Base-by-base conservation (phyloP, 345 rosid species). In the Ricinus communis region DNA sequence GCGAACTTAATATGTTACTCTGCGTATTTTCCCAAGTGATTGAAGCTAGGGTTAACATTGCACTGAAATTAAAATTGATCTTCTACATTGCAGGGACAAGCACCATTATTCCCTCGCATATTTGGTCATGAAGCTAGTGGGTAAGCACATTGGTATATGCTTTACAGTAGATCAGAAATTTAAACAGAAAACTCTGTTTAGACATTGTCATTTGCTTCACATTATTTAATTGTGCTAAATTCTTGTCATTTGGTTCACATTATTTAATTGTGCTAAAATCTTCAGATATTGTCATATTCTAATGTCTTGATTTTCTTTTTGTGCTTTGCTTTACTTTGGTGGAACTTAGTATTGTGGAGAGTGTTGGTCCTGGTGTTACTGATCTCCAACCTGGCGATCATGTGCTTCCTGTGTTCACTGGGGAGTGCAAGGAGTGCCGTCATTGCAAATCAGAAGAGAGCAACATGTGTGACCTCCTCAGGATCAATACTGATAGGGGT, bases 41-140 rank as follows among this genome's bases (percentile, higher is more conserved):
- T n/a, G n/a, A n/a, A n/a, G n/a, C n/a, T n/a, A n/a, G n/a, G n/a
- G n/a, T 40, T 49, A 10, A 7, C 55, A 51, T 69, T 68, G 68
- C 8, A 61, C 58, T 71, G 22, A 58, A 38, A 36, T 13, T 70
- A 16, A 41, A 12, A 22, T 13, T 43, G 13, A 5, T 65, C 4
- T 41, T 40, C 55, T 25, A 4, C 24, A 5, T 54, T 68, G 64
- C 78, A 91, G 95, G 97, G 97, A 64, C 97, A 91, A 78, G 78
- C 84, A 8, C 91, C 92, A 0, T 0, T 86, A 63, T 91, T 89
- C 82, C 97, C 97, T 33, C 89, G 97, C 56, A 91, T 91, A 55
- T 83, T 76, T 22, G 97, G 94, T 33, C 97, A 91, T 79, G 97
- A 91, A 82, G 97, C 92, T 76, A 87, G 86, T 80, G 94, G 97